A percentile compares a stretch with the other conserved stretches of the same genome.
Evolutionary conservation across 1,284 basidiomycete genomes (phyloP).

Genomic region (Puccinia sorghi): DNA sequence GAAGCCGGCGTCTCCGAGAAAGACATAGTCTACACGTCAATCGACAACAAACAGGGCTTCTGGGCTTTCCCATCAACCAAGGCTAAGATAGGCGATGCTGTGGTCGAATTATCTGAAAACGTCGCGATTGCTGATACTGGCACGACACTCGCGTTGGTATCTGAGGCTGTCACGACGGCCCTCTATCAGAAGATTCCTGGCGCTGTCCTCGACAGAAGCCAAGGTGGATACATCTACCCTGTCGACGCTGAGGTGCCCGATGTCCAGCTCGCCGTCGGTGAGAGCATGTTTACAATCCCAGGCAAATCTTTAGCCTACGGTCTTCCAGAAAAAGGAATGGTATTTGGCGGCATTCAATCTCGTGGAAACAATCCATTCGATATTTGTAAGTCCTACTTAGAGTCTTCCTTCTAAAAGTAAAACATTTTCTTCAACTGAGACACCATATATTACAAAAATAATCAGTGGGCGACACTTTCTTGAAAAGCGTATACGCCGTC

Average conservation of each 20-base stretch:
- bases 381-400: slow-evolving; percentile 59
- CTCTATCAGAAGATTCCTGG: slow-evolving; percentile 58
- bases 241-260: slow-evolving; percentile 57
- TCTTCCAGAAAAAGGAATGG: slow-evolving; percentile 56
- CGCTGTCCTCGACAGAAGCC: slow-evolving; percentile 57
- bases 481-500: slow-evolving; percentile 60
- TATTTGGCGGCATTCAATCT: slow-evolving; percentile 60
- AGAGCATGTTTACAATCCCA: slow-evolving; percentile 55
- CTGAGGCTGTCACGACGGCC: slow-evolving; percentile 56
- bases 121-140: slow-evolving; percentile 61
- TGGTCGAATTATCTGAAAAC: slow-evolving; percentile 56
- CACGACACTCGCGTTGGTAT: slow-evolving; percentile 59
- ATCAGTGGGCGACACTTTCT: slow-evolving; percentile 55
- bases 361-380: slow-evolving; percentile 59
- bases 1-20: slow-evolving; percentile 46
- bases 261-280: slow-evolving; percentile 59
- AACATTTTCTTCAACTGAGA: background rate
- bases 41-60: slow-evolving; percentile 53
- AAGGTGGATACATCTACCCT: slow-evolving; percentile 60
- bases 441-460: background rate
- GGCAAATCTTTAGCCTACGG: slow-evolving; percentile 49
- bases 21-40: slow-evolving; percentile 49
- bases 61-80: slow-evolving; percentile 44
- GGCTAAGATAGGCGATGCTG: slow-evolving; percentile 55
- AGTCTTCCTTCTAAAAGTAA: background rate